These are phyloP conservation scores for Pichia gijzeniarum DNA, from an alignment of 805 yeast genomes.

Conservation along the genomic window DNA sequence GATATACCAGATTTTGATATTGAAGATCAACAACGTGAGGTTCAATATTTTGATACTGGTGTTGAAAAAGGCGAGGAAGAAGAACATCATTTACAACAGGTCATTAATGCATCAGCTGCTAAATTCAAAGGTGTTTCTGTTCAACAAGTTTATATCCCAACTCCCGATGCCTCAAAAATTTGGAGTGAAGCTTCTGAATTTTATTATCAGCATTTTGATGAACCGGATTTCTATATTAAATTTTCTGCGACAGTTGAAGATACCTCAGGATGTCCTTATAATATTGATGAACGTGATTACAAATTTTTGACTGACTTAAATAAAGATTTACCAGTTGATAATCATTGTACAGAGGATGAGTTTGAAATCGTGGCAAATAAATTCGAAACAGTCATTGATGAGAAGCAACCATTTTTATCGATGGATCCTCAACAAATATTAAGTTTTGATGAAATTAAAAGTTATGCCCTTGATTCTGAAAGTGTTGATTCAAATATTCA, in stretches of 20 bases:
- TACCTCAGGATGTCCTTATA: constrained; percentile 76
- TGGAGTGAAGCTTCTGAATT: constrained; percentile 75
- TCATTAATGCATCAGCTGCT: constrained; percentile 71
- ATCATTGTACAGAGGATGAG: constrained; percentile 65
- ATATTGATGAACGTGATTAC: constrained; percentile 87
- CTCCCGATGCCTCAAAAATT: constrained; percentile 85
- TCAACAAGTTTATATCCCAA: constrained; percentile 76
- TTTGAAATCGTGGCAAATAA: constrained; percentile 73
- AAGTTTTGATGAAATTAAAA: constrained; percentile 59
- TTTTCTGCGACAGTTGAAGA: constrained; percentile 96
- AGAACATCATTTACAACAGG: constrained; percentile 91
- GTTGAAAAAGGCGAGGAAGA: constrained; percentile 97
- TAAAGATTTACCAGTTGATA: constrained; percentile 26
- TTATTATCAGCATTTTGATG: constrained; percentile 59
- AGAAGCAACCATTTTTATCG: constrained; percentile 80
- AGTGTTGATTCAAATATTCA: constrained; percentile 41
- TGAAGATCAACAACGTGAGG: constrained; percentile 75
- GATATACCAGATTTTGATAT: constrained; percentile 79
- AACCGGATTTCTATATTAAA: constrained; percentile 77
- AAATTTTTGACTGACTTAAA: constrained; percentile 47
- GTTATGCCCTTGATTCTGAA: constrained; percentile 36
- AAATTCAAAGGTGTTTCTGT: constrained; percentile 50
- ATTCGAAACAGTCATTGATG: constrained; percentile 67
- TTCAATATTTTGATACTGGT: constrained; percentile 91
- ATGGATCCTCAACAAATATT: constrained; percentile 80